Evolutionary conservation across 176 grass and related monocot genomes (phyloP).

Genomic region (Bothriochloa decipiens): DNA sequence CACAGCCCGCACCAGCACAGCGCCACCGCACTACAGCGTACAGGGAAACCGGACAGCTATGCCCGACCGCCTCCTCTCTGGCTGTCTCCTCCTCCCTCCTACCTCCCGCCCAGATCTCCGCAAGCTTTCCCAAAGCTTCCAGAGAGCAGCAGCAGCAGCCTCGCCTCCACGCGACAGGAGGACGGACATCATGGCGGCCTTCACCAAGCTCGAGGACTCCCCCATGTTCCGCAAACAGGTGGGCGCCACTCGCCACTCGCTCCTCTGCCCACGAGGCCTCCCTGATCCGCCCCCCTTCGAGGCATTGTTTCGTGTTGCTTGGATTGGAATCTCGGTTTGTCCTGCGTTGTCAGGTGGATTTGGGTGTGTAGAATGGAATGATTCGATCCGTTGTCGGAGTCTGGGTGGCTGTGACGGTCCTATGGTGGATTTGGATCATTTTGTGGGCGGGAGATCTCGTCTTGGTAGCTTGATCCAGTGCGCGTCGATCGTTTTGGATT

Average conservation of each 20-base stretch:
- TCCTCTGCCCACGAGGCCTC: neutral
- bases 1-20: neutral
- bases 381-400: neutral
- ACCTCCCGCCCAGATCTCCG: constrained; percentile 55
- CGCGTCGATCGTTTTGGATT: neutral
- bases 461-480: neutral
- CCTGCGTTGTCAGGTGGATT: neutral
- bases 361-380: neutral
- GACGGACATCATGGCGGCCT: constrained; percentile 68
- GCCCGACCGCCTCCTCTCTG: constrained; percentile 19
- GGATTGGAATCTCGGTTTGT: constrained; percentile 32
- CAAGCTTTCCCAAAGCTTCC: constrained; percentile 45
- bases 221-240: constrained; percentile 99
- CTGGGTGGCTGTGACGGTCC: neutral
- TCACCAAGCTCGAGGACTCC: constrained; percentile 97
- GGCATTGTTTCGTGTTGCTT: neutral
- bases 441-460: constrained; percentile 33
- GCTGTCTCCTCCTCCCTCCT: neutral
- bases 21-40: constrained; percentile 14
- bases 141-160: constrained; percentile 25
- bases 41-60: constrained; percentile 22
- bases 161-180: constrained; percentile 25
- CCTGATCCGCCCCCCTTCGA: too few relatives aligned
- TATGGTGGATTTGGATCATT: neutral
- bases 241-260: too few relatives aligned